These are phyloP conservation scores for Colletotrichum sp. DNA, from an alignment of 2,329 filamentous ascomycete genomes.

Conservation along the genomic window DNA sequence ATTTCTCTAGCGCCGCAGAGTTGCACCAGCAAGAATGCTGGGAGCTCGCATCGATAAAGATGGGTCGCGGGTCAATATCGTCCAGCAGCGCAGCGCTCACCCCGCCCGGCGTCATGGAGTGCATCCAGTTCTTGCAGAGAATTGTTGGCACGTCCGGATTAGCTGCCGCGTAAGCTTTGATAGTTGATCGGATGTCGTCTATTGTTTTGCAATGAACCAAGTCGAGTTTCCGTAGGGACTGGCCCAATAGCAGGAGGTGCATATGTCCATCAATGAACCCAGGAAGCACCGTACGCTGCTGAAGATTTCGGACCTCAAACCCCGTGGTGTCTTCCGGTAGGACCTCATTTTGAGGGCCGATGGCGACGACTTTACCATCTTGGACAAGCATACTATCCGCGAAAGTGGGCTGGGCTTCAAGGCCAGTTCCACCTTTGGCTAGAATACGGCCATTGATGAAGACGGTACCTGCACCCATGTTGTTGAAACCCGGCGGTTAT, in stretches of 20 bases:
- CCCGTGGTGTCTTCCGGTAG: background rate
- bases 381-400: background rate
- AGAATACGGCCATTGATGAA: conserved; percentile 35
- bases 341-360: background rate
- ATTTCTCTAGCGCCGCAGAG: conserved; percentile 44
- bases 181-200: conserved; percentile 39
- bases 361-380: background rate
- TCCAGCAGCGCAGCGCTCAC: conserved; percentile 46
- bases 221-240: conserved; percentile 41
- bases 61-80: conserved; percentile 46
- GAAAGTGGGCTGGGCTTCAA: conserved; percentile 21
- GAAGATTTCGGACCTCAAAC: background rate
- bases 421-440: conserved; percentile 25
- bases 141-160: conserved; percentile 41
- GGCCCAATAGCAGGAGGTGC: conserved; percentile 47
- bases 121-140: conserved; percentile 48
- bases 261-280: conserved; percentile 50
- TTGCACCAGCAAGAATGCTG: conserved; percentile 52
- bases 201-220: conserved; percentile 39
- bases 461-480: conserved; percentile 6
- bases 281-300: conserved; percentile 29
- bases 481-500: background rate
- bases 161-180: conserved; percentile 35
- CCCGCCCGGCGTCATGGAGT: conserved; percentile 44
- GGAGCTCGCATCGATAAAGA: conserved; percentile 49